Evolutionary conservation across 2,329 filamentous ascomycete species (phyloP).

Genomic region (Curvularia lunata): DNA sequence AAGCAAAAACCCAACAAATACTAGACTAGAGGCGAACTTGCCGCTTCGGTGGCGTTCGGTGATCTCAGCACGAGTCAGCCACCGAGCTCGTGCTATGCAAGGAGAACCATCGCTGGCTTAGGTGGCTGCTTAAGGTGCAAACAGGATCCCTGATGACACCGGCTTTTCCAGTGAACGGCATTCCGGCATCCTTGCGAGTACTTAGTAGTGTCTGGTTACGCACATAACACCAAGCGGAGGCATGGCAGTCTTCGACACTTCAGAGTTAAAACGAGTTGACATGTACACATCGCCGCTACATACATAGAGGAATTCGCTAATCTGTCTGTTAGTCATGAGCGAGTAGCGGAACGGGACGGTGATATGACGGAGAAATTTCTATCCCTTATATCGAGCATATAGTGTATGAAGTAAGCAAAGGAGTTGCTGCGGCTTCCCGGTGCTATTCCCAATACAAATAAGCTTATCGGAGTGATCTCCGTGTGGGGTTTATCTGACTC

Average conservation of each 20-base stretch:
- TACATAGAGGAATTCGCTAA: background rate
- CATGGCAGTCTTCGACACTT: background rate
- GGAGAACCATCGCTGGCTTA: background rate
- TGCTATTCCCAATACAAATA: constrained; percentile 1
- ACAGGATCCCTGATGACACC: background rate
- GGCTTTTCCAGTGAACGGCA: constrained; percentile 9
- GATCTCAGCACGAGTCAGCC: constrained; percentile 2
- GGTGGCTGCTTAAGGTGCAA: background rate
- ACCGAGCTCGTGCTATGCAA: background rate
- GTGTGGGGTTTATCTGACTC: constrained; percentile 5
- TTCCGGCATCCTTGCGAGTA: background rate
- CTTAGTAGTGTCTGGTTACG: constrained; percentile 1
- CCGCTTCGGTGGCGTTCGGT: background rate
- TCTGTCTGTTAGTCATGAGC: background rate
- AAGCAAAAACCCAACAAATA: background rate
- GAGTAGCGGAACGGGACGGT: background rate
- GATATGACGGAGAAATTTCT: constrained; percentile 6
- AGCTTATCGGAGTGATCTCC: constrained; percentile 3
- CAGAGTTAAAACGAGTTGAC: background rate
- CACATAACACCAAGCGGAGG: constrained; percentile 1
- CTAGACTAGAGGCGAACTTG: background rate
- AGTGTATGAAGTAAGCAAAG: constrained; percentile 2
- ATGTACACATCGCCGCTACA: background rate
- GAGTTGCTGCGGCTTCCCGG: constrained; percentile 10
- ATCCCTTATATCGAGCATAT: background rate